Conservation (phyloP, 179 eudicot genomes). For the Sideroxylon spinosum region DNA sequence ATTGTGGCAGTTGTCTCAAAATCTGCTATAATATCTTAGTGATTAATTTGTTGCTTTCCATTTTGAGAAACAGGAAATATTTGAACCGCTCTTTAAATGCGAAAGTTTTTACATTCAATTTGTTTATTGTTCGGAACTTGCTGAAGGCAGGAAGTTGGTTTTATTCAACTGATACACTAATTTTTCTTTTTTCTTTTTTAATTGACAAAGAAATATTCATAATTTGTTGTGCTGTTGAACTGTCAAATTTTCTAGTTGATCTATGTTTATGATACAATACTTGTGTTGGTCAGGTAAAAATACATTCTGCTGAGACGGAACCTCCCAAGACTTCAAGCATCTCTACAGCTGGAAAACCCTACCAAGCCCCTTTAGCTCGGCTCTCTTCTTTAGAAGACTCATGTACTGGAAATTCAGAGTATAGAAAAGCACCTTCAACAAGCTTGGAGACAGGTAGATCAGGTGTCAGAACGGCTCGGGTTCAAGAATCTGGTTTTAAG, state of each 20-base stretch:
- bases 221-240: background rate
- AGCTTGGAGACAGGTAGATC: conserved; percentile 27
- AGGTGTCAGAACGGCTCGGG: conserved; percentile 27
- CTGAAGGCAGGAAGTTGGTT: too few relatives aligned
- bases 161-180: too few relatives aligned
- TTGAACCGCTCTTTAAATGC: too few relatives aligned
- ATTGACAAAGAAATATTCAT: background rate
- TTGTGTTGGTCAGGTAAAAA: conserved; percentile 31
- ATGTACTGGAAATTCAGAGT: conserved; percentile 51
- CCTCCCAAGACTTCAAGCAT: conserved; percentile 23
- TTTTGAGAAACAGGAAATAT: too few relatives aligned
- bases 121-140: too few relatives aligned
- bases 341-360: conserved; percentile 36
- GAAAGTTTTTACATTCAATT: too few relatives aligned
- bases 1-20: too few relatives aligned
- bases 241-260: conserved; percentile 1
- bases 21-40: too few relatives aligned
- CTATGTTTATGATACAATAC: background rate
- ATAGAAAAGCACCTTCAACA: conserved; percentile 49
- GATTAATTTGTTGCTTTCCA: too few relatives aligned
- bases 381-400: conserved; percentile 75
- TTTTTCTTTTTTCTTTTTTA: too few relatives aligned
- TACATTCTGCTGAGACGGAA: conserved; percentile 30
- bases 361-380: conserved; percentile 75
- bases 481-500: conserved; percentile 38